phyloP scores from a whole-genome alignment of 73 alveolate genomes.

The Paramecium biaurelia region DNA sequence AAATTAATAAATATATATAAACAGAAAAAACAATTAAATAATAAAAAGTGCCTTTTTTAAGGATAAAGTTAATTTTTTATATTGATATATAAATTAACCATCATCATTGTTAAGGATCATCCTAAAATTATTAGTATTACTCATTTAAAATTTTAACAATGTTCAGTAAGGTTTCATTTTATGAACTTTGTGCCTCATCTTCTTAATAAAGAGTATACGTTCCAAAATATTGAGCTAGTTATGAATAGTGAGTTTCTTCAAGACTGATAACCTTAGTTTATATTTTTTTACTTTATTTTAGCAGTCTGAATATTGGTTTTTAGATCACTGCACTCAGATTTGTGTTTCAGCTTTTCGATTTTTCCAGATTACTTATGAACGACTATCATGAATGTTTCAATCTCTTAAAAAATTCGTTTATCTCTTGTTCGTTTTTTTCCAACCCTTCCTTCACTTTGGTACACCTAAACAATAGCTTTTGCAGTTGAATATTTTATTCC shows the following conservation, averaged over 20 bases:
- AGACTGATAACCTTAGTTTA: neutral
- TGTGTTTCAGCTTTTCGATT: neutral
- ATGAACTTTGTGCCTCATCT: neutral
- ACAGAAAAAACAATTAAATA: neutral
- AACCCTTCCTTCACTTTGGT: constrained; percentile 16
- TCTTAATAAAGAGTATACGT: neutral
- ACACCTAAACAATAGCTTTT: constrained; percentile 12
- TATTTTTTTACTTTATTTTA: neutral
- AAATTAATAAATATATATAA: neutral
- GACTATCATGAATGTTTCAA: neutral
- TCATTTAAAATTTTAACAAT: neutral
- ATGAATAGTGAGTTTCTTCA: neutral
- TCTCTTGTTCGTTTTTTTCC: constrained; percentile 42
- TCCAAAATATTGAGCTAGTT: constrained; percentile 19
- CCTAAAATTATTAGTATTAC: neutral
- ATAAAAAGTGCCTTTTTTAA: neutral
- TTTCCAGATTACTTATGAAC: neutral
- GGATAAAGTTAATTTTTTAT: neutral
- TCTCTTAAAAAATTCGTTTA: neutral
- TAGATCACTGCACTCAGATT: constrained; percentile 9
- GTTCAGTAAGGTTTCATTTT: neutral
- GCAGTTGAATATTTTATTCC: constrained; percentile 35
- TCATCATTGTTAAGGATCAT: neutral
- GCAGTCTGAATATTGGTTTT: neutral
- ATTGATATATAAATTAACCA: neutral